Base-by-base conservation (phyloP, 192 early-diverging fungal species). In the Linnemannia exigua region DNA sequence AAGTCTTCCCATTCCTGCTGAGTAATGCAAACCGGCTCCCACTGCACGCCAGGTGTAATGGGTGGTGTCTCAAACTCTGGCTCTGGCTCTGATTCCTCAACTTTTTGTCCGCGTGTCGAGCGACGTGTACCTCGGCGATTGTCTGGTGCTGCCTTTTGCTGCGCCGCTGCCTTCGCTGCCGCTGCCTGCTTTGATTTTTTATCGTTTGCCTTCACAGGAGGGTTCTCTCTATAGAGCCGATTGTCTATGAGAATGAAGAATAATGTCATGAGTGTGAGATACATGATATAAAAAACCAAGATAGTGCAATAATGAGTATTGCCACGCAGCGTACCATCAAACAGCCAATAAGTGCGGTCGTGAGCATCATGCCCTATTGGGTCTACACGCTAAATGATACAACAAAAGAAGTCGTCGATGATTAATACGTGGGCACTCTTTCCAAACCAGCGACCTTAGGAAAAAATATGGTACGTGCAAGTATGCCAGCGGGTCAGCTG, bases 291-390 rank as follows among this genome's bases (percentile, higher is more conserved):
- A 28, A 1, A 8, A 31, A 41, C 28, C n/a, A n/a, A n/a, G n/a
- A n/a, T n/a, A n/a, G n/a, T n/a, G n/a, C n/a, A n/a, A n/a, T n/a
- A n/a, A n/a, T n/a, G 14, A 17, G 28, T 33, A 20, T 38, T 33
- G 36, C 46, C 25, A 17, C 20, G 0, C 37, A 17, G 47, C 75
- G 33, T 88, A 95, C 93, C 95, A 90, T 96, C 95, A 89, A 96
- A 96, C 14, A 96, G 82, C 93, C 94, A 96, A 79, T 95, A 96
- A 17, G 87, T 92, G 63, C 93, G 89, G 3, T 95, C 95, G 28
- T 87, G 82, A 15, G 93, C 83, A 82, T 96, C 95, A 54, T 76
- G 89, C 5, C 95, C 95, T 75, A 96, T 89, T 22, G 94, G 95
- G 61, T 95, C 95, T 4, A 96, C 94, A 44, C 95, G 77, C 94